Evolutionary conservation across 148 eudicot species (phyloP), one percentile per base, ranked within the genome.

Genomic region (Persicaria tinctoria): DNA sequence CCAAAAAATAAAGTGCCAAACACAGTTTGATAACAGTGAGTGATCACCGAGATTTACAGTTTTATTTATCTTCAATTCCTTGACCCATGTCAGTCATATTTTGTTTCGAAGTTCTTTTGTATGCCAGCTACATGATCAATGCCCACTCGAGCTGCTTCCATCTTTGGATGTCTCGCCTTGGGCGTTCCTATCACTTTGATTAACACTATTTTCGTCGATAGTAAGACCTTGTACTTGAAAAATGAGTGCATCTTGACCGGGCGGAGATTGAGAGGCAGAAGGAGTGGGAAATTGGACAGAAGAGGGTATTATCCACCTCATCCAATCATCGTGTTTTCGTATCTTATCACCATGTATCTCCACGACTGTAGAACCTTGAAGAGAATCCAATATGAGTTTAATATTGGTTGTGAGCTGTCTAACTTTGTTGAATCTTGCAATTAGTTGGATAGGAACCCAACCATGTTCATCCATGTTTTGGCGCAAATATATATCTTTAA

Each of bases 321-420:
- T 50, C 94, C 94, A 91, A 73, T 89, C 90, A 77, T 73, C 81
- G 70, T 87, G 86, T 78, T 46, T 83, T 82, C 97, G 82, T 64
- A 91, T 83, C 79, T 82, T 91, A 51, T 88, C 90, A 62, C 82
- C 90, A 92, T 89, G 89, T n/a, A 84, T 83, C 84, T 93, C 98
- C 51, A 93, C 88, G 55, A 86, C 81, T 70, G 59, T 78, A 46
- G 98, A 93, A 70, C 64, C 11, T 57, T 76, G 83, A 51, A 93
- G 72, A 80, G 88, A 87, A 53, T 86, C 90, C 83, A 89, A 75
- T 72, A 93, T 85, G 23, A 84, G 82, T 59, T 82, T 90, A 74
- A 84, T 73, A 74, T 87, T 80, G 51, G 84, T 85, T 0, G 98
- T 93, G 86, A 90, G 76, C 55, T 73, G 51, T 60, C 7, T 56